A percentile compares a stretch with the other conserved stretches of the same genome.
Evolutionary conservation across 192 early-diverging fungal genomes (phyloP).

Genomic region (Podila epicladia): DNA sequence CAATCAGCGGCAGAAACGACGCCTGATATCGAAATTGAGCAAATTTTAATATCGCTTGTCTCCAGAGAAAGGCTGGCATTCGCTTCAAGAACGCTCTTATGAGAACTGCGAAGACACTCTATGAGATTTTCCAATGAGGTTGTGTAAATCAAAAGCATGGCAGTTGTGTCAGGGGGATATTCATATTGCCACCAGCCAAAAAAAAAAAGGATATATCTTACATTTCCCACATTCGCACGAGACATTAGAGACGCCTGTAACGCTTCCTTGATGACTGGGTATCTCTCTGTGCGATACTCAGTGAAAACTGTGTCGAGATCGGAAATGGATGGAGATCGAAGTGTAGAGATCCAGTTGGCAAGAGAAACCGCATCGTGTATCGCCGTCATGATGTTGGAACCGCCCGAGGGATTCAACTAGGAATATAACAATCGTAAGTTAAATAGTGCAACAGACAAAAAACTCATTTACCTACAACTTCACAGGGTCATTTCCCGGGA

Average conservation of each 20-base stretch:
- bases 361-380: constrained; percentile 2
- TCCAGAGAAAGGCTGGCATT: neutral
- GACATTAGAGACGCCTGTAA: too few species aligned
- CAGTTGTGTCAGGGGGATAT: too few species aligned
- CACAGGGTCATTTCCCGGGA: too few species aligned
- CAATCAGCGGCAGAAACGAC: neutral
- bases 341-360: constrained; percentile 3
- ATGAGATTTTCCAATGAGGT: neutral
- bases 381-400: neutral
- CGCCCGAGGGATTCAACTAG: constrained; percentile 2
- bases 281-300: neutral
- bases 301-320: neutral
- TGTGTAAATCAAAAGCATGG: too few species aligned
- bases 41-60: neutral
- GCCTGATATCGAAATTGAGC: neutral
- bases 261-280: too few species aligned
- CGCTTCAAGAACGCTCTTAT: neutral
- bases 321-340: neutral
- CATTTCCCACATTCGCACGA: too few species aligned
- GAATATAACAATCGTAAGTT: neutral
- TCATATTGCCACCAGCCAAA: too few species aligned
- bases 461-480: too few species aligned
- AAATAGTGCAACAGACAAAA: too few species aligned
- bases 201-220: too few species aligned
- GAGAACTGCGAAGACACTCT: neutral